Evolutionary conservation across 495 filamentous ascomycete genomes (phyloP), one percentile per base, ranked within the genome.

Genomic region (Daldinia bambusicola): DNA sequence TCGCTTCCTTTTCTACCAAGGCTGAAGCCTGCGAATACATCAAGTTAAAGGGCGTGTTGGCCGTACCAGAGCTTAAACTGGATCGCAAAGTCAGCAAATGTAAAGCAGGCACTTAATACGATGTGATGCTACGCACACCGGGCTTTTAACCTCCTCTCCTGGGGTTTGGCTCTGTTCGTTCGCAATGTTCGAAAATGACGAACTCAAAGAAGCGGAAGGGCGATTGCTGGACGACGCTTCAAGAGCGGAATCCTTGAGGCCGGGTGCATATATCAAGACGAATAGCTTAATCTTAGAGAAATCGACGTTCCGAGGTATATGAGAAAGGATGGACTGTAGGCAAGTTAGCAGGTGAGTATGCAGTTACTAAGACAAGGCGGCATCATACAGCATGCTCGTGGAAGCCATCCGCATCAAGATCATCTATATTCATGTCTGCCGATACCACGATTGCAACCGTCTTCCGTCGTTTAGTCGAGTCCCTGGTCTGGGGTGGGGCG

Each of bases 181-280:
- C 40, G 88, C 90, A 63, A 95, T 94, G 77, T 93, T 93, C 6
- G 93, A 95, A 77, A 93, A 97, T 0, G 94, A 96, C 8, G 93
- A 96, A 65, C 90, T 88, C 62, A 94, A 82, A 13, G 93, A 95
- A 36, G 83, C 76, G 40, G 87, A 84, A 56, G 83, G 81, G 55
- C 83, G 78, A 34, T 84, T 84, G 53, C 80, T 80, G 66, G 81
- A 78, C 45, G 74, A 66, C 16, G 85, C 82, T 52, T 82, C 85
- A 41, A 84, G 77, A 16, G 81, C 77, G 40, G 83, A 82, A 67
- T 92, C 90, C 79, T 92, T 93, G 63, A 96, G 83, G 32, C 85
- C 86, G 0, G 94, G 94, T 12, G 92, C 88, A 76, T 97, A 96
- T 76, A 98, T 96, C 63, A 98, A 85, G 56, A 97, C 84, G 67